A percentile compares a stretch with the other conserved stretches of the same genome.
Conservation (phyloP, 1,284 basidiomycete species). For the Leccinum angustisporum region DNA sequence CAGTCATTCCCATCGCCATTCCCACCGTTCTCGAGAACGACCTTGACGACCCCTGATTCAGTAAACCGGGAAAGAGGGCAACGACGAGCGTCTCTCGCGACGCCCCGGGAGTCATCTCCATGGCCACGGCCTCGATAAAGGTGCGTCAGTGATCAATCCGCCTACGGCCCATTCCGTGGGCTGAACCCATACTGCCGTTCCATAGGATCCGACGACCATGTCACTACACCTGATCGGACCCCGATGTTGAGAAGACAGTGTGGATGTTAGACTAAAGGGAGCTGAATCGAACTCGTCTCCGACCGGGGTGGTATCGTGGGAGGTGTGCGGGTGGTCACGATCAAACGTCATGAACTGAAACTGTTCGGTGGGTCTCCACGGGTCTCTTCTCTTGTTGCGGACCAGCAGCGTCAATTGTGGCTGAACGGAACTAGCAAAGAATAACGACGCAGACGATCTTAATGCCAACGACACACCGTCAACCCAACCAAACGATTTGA, state of each 20-base stretch:
- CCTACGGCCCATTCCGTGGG: slow-evolving; percentile 43
- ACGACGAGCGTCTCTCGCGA: slow-evolving; percentile 45
- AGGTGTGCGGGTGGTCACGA: not conserved
- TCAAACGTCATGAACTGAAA: slow-evolving; percentile 45
- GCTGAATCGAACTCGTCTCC: slow-evolving; percentile 42
- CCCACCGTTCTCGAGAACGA: slow-evolving; percentile 32
- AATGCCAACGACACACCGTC: slow-evolving; percentile 51
- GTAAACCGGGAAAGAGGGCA: slow-evolving; percentile 49
- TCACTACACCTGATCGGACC: slow-evolving; percentile 53
- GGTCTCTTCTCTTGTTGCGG: slow-evolving; percentile 55
- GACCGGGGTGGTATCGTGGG: slow-evolving; percentile 2
- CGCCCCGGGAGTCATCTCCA: slow-evolving; percentile 20
- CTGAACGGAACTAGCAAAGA: slow-evolving; percentile 2
- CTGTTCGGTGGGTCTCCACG: slow-evolving; percentile 49
- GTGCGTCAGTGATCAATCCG: slow-evolving; percentile 34
- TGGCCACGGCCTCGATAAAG: slow-evolving; percentile 31
- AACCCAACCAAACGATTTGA: slow-evolving; percentile 62
- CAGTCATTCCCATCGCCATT: slow-evolving; percentile 43
- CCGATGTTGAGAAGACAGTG: slow-evolving; percentile 29
- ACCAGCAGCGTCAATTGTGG: slow-evolving; percentile 49
- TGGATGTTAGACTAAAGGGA: slow-evolving; percentile 37
- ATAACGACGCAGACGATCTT: slow-evolving; percentile 12
- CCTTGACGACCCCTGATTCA: slow-evolving; percentile 28
- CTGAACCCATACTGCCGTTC: slow-evolving; percentile 60
- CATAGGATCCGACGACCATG: slow-evolving; percentile 49